phyloP scores from a whole-genome alignment of 371 early-diverging fungal species.

The Circinella umbellata region DNA sequence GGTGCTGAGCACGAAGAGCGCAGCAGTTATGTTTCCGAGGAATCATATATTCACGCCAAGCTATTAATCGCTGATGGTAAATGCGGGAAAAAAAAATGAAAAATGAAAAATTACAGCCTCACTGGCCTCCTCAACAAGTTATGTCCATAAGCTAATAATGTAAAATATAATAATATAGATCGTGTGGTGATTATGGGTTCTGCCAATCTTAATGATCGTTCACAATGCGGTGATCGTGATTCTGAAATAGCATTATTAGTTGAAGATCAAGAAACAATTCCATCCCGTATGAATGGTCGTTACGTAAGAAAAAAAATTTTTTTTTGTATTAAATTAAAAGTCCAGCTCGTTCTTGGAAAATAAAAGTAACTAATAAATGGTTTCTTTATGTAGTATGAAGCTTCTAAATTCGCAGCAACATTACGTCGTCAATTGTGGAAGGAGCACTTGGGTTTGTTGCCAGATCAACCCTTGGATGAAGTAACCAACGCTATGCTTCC shows the following conservation, averaged over 20 bases:
- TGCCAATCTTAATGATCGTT: slow-evolving; percentile 94
- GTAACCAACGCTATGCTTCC: slow-evolving; percentile 57
- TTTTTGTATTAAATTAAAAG: background rate
- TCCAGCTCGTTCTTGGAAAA: background rate
- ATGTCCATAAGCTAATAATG: too few relatives aligned
- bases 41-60: slow-evolving; percentile 93
- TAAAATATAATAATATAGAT: slow-evolving; percentile 42
- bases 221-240: slow-evolving; percentile 89
- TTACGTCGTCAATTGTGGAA: slow-evolving; percentile 82
- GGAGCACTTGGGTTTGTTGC: slow-evolving; percentile 83
- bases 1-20: slow-evolving; percentile 36
- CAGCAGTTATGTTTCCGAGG: slow-evolving; percentile 76
- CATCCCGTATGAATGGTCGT: slow-evolving; percentile 76
- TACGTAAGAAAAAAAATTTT: slow-evolving; percentile 46
- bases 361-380: background rate
- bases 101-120: background rate
- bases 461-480: slow-evolving; percentile 41
- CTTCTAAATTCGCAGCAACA: slow-evolving; percentile 69
- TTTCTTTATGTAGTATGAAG: slow-evolving; percentile 49
- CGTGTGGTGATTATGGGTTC: slow-evolving; percentile 85
- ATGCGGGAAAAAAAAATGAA: background rate
- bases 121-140: too few relatives aligned
- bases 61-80: slow-evolving; percentile 89
- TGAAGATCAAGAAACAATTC: slow-evolving; percentile 75
- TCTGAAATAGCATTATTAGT: slow-evolving; percentile 89